A percentile compares a stretch with the other conserved stretches of the same genome.
Evolutionary conservation across 768 basidiomycete species (phyloP).

Genomic region (Kwoniella dendrophila): DNA sequence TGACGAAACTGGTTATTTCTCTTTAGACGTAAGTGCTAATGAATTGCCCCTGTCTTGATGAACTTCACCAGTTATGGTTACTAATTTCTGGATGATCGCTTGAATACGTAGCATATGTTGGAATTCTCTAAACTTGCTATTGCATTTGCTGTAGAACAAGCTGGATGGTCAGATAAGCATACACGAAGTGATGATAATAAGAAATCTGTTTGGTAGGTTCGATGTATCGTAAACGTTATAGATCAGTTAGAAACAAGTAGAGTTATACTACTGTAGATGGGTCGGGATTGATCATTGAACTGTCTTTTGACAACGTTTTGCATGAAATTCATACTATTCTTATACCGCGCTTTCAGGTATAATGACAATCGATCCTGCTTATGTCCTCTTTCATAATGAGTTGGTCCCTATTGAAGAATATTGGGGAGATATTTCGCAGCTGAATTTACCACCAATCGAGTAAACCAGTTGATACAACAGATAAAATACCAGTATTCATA

Average conservation of each 20-base stretch:
- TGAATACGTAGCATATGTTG: conserved; percentile 66
- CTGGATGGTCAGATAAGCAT: conserved; percentile 30
- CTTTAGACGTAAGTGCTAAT: conserved; percentile 34
- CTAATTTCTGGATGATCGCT: too few species aligned
- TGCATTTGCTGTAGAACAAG: conserved; percentile 70
- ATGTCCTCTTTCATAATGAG: not conserved
- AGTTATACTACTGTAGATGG: too few species aligned
- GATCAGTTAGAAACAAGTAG: not conserved
- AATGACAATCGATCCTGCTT: not conserved
- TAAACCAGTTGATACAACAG: not conserved
- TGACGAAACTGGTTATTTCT: conserved; percentile 32
- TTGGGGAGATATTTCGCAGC: not conserved
- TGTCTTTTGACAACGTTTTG: too few species aligned
- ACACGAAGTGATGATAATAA: conserved; percentile 22
- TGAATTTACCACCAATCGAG: conserved; percentile 2
- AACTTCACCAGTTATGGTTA: too few species aligned
- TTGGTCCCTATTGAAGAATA: not conserved
- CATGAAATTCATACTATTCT: too few species aligned
- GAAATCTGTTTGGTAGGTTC: conserved; percentile 1
- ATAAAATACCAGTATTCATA: conserved; percentile 1
- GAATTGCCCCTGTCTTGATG: too few species aligned
- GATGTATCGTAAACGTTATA: not conserved
- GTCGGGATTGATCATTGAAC: too few species aligned
- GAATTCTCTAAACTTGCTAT: conserved; percentile 76
- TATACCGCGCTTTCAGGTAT: too few species aligned